Percentiles rank a stretch among this genome's conserved stretches.
phyloP scores from a whole-genome alignment of 164 flowering plant genomes.

The Sedum album region DNA sequence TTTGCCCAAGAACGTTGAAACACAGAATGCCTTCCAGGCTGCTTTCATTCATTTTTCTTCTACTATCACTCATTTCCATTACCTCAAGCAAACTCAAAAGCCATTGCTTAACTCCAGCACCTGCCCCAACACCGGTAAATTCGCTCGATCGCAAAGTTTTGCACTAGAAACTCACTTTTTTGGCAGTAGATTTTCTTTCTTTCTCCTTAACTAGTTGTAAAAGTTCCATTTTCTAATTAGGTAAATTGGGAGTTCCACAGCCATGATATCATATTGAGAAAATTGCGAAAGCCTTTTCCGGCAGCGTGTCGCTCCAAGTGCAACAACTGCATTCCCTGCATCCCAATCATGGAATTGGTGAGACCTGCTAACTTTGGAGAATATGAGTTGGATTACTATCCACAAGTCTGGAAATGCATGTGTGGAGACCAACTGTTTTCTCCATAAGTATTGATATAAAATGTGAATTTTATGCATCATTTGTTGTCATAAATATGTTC shows the following conservation, averaged over 20 bases:
- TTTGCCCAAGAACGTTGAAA: not conserved
- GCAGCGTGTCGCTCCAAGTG: constrained; percentile 4
- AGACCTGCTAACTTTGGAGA: not conserved
- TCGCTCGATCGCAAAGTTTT: not conserved
- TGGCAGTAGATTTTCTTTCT: not conserved
- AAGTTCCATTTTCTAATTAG: not conserved
- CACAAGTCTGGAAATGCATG: constrained; percentile 6
- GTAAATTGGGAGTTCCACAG: not conserved
- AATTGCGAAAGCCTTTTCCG: not conserved
- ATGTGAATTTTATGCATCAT: too few species aligned
- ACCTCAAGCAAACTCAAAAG: not conserved
- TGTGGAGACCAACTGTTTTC: not conserved
- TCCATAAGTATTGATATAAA: not conserved
- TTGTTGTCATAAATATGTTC: too few species aligned
- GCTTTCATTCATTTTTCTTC: not conserved
- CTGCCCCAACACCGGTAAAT: not conserved
- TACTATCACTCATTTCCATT: not conserved
- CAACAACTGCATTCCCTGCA: not conserved
- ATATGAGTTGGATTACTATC: constrained; percentile 1
- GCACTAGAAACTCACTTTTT: not conserved
- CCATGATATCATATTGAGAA: not conserved
- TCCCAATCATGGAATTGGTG: not conserved
- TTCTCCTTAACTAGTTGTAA: not conserved
- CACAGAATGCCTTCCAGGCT: not conserved
- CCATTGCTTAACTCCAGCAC: not conserved